phyloP scores from a whole-genome alignment of 1,284 basidiomycete species.

The Rhodotorula mucilaginosa region DNA sequence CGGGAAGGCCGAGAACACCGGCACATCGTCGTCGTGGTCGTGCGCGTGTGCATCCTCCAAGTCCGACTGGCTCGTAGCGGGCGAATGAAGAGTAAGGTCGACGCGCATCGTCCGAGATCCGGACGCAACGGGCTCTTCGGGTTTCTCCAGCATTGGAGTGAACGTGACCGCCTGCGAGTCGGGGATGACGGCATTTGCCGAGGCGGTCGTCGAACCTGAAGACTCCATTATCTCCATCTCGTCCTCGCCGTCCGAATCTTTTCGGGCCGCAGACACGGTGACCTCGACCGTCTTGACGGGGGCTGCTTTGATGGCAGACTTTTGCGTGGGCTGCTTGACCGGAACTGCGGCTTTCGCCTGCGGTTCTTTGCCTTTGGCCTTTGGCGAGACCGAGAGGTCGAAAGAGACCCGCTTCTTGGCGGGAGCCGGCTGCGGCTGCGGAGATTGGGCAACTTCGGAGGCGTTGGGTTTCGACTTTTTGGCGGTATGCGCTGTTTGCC shows the following conservation, averaged over 20 bases:
- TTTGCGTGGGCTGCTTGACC: background rate
- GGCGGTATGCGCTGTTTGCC: background rate
- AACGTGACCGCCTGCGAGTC: conserved; percentile 27
- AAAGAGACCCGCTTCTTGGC: conserved; percentile 20
- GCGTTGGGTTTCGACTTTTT: background rate
- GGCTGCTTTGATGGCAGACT: background rate
- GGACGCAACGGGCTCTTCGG: background rate
- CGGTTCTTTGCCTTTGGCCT: background rate
- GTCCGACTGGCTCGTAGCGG: conserved; percentile 19
- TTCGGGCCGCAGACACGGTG: background rate
- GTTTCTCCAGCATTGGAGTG: background rate
- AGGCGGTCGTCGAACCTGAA: conserved; percentile 2
- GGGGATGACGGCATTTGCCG: conserved; percentile 7
- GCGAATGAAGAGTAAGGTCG: conserved; percentile 15
- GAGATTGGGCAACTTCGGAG: background rate
- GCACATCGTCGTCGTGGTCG: conserved; percentile 10
- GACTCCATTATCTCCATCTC: background rate
- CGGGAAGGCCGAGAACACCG: conserved; percentile 12
- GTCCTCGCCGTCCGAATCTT: background rate
- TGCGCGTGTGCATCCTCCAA: background rate
- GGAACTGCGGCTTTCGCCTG: too few species aligned
- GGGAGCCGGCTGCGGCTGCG: background rate
- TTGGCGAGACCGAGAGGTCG: conserved; percentile 1
- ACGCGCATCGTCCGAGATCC: background rate
- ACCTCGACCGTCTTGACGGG: background rate